Evolutionary conservation across 371 early-diverging fungal species (phyloP), one percentile per base, ranked within the genome.

Genomic region (Mortierella sp.): DNA sequence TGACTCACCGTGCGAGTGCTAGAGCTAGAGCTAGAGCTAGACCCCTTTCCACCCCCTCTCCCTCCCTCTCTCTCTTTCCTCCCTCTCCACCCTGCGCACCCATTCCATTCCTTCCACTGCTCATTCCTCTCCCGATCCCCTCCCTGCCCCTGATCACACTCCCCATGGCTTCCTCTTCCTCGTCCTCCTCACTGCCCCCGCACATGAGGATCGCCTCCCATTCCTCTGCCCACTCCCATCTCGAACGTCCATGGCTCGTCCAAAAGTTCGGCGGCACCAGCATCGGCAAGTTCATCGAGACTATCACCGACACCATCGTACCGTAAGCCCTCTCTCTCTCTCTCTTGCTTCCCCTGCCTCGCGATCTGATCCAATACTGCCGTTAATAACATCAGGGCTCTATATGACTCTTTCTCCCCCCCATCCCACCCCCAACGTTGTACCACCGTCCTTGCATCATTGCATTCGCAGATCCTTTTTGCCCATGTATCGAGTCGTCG

Each of bases 201-300:
- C 60, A 67, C 54, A 65, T 65, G 45, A 37, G 44, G 22, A 48
- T 54, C 57, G 61, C 51, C 31, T 34, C 82, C 24, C 6, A 14
- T 12, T 22, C 21, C 12, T 22, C 24, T 2, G 24, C 21, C 24
- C 3, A 14, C 4, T 8, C 24, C 21, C 50, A 6, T 2, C 5
- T 9, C 50, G 16, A 25, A 17, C 63, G 66, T 12, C 88, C 88
- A 49, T 92, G 90, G 89, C 70, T 91, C 31, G 93, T 94, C 29
- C 90, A 92, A 73, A 95, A 95, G 82, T 95, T 92, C 81, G 95
- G 95, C 53, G 94, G 95, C 34, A 95, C 95, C 41, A 92, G 92
- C 70, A 86, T 95, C 40, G 94, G 95, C 59, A 94, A 94, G 80
- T 94, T 90, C 64, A 58, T 86, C 46, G 83, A 85, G 19, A 81